Percentiles rank a stretch among this genome's conserved stretches.
These are phyloP conservation scores for Yueomyces sinensis DNA, from an alignment of 805 yeast species.

Conservation along the genomic window DNA sequence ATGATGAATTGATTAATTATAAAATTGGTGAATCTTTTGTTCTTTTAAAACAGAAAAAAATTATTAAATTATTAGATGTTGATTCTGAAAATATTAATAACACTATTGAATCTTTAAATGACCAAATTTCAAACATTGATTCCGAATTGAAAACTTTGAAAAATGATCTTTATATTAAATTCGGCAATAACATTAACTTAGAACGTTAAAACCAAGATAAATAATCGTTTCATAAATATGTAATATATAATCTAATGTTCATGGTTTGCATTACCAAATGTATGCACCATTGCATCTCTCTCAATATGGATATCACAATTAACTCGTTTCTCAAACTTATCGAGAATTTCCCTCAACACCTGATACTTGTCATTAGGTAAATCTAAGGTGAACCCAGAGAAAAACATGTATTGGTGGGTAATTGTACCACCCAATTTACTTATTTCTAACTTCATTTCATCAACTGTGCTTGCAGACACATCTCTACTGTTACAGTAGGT, in stretches of 20 bases:
- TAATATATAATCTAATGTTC: conserved; percentile 1
- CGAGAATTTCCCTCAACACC: conserved; percentile 9
- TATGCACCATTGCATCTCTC: conserved; percentile 19
- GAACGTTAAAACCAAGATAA: conserved; percentile 37
- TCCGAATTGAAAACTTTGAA: conserved; percentile 49
- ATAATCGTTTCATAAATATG: neutral
- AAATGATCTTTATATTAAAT: conserved; percentile 67
- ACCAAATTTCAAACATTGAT: conserved; percentile 37
- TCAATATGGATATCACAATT: conserved; percentile 14
- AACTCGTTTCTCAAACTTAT: conserved; percentile 7
- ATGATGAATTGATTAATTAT: conserved; percentile 58
- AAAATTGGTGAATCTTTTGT: conserved; percentile 72
- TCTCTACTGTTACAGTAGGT: too few species aligned
- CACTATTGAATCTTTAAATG: conserved; percentile 34
- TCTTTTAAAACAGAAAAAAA: conserved; percentile 51
- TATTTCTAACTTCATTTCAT: conserved; percentile 24
- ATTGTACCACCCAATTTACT: conserved; percentile 30
- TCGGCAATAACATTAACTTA: conserved; percentile 78
- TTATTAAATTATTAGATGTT: conserved; percentile 51
- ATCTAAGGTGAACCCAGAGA: conserved; percentile 33
- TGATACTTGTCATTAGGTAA: conserved; percentile 21
- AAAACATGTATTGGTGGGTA: conserved; percentile 34
- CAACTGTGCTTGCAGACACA: too few species aligned
- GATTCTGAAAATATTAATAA: conserved; percentile 43
- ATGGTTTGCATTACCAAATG: conserved; percentile 4